Evolutionary conservation across 805 yeast species (phyloP).

Genomic region (Hermanozyma aechmeae): DNA sequence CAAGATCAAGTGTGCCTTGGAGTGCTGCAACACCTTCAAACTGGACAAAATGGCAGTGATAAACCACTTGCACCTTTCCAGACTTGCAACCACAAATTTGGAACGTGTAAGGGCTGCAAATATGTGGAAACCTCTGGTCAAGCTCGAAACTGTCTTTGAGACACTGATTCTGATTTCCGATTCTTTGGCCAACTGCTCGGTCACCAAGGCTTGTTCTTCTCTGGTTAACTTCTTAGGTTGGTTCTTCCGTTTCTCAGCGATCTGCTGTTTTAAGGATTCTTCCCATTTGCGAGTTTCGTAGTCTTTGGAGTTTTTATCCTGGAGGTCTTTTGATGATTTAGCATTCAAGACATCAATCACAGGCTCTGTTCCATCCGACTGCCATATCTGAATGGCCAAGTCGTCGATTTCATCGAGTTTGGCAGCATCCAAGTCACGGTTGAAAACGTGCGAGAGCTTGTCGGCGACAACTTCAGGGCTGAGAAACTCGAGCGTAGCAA

Average conservation of each 20-base stretch:
- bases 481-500: constrained; percentile 45
- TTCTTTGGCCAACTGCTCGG: constrained; percentile 59
- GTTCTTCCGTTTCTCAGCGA: constrained; percentile 43
- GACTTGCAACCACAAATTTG: background rate
- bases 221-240: constrained; percentile 53
- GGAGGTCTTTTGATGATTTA: constrained; percentile 30
- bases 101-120: constrained; percentile 48
- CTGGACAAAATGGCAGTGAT: constrained; percentile 50
- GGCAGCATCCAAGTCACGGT: constrained; percentile 29
- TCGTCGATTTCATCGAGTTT: constrained; percentile 32
- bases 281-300: constrained; percentile 89
- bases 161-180: constrained; percentile 42
- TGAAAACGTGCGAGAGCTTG: constrained; percentile 33
- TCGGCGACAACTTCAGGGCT: constrained; percentile 51
- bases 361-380: constrained; percentile 56
- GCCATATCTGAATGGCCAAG: constrained; percentile 55
- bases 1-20: constrained; percentile 22
- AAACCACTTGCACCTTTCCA: too few relatives aligned
- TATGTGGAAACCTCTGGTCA: constrained; percentile 44
- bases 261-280: constrained; percentile 65
- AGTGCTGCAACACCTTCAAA: constrained; percentile 33
- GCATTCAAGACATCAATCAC: constrained; percentile 54
- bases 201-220: constrained; percentile 63
- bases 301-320: constrained; percentile 70
- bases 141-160: constrained; percentile 19